Evolutionary conservation across 352 stramenopile genomes (phyloP).

Genomic region (Globisporangium abappressorium): DNA sequence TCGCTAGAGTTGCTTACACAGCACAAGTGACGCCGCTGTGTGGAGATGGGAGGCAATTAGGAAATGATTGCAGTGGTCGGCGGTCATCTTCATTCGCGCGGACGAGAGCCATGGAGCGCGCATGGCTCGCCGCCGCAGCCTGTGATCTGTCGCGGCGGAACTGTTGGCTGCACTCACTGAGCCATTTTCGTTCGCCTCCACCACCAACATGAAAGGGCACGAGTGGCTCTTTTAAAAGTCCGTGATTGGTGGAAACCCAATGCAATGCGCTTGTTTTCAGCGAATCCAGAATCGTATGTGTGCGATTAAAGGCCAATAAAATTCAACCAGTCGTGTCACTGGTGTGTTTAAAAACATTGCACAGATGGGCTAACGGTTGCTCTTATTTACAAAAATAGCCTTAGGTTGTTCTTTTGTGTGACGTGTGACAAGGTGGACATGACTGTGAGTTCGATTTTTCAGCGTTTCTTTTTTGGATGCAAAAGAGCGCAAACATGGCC

Average conservation of each 20-base stretch:
- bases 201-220: slow-evolving; percentile 6
- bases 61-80: neutral
- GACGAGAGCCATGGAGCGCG: neutral
- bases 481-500: neutral
- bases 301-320: neutral
- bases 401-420: neutral
- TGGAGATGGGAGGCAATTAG: neutral
- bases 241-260: neutral
- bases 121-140: neutral
- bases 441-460: slow-evolving; percentile 3
- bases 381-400: neutral
- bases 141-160: slow-evolving; percentile 10
- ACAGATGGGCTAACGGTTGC: neutral
- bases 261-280: neutral
- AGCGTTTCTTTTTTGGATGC: neutral
- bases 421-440: slow-evolving; percentile 1
- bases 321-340: no score
- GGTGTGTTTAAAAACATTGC: no score
- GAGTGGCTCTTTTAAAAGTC: neutral
- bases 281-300: neutral
- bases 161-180: slow-evolving; percentile 14
- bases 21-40: neutral
- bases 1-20: neutral
- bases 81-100: slow-evolving; percentile 6
- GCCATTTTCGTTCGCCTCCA: slow-evolving; percentile 18